A percentile compares a stretch with the other conserved stretches of the same genome.
Conservation (phyloP, 768 basidiomycete species). For the Chalciporus sphaerocephalus region DNA sequence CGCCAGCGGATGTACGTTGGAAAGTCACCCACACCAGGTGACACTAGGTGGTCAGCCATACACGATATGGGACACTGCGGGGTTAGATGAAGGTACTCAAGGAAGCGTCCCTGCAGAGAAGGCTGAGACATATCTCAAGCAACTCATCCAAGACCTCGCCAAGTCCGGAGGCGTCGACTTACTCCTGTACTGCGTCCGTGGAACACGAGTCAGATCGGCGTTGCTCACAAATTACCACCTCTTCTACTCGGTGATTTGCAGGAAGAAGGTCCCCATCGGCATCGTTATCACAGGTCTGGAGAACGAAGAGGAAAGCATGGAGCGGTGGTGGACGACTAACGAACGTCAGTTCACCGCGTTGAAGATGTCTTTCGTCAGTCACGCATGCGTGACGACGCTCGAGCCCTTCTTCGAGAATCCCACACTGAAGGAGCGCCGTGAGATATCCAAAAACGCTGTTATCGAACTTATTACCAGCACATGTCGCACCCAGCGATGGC, state of each 20-base stretch:
- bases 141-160: slow-evolving; percentile 33
- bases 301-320: slow-evolving; percentile 32
- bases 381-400: slow-evolving; percentile 35
- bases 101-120: slow-evolving; percentile 28
- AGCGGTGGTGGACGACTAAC: slow-evolving; percentile 31
- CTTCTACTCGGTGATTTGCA: slow-evolving; percentile 39
- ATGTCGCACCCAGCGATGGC: slow-evolving; percentile 25
- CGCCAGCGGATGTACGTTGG: slow-evolving; percentile 36
- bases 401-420: slow-evolving; percentile 10
- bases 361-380: slow-evolving; percentile 26
- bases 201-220: slow-evolving; percentile 34
- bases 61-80: slow-evolving; percentile 34
- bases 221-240: slow-evolving; percentile 37
- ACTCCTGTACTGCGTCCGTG: slow-evolving; percentile 39
- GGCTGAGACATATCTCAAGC: slow-evolving; percentile 30
- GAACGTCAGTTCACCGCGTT: slow-evolving; percentile 17
- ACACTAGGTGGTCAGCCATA: slow-evolving; percentile 17
- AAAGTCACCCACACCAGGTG: slow-evolving; percentile 21
- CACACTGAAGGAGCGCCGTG: slow-evolving; percentile 15
- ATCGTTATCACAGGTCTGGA: slow-evolving; percentile 43
- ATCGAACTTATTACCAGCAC: slow-evolving; percentile 17
- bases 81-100: slow-evolving; percentile 27
- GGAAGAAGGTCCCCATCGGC: slow-evolving; percentile 35
- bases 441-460: slow-evolving; percentile 23
- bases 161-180: slow-evolving; percentile 37